Evolutionary conservation across 192 early-diverging fungal species (phyloP).

Genomic region (Ambispora gerdemannii): DNA sequence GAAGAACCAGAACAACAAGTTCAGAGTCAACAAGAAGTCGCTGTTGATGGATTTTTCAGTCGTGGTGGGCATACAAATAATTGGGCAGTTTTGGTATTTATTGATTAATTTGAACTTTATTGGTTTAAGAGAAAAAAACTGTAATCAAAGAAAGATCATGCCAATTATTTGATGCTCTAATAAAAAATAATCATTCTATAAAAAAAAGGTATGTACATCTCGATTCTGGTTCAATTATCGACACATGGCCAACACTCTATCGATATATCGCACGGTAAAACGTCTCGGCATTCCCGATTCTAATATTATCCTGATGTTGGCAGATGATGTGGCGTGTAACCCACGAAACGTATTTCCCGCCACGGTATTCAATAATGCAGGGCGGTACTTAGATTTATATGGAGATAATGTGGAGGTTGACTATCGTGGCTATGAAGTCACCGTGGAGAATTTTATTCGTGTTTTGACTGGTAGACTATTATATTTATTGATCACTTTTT

Average conservation of each 20-base stretch:
- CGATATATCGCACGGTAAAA: slow-evolving; percentile 98
- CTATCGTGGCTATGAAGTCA: slow-evolving; percentile 98
- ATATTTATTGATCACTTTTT: slow-evolving; percentile 12
- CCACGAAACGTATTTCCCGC: slow-evolving; percentile 89
- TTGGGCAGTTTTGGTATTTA: slow-evolving; percentile 98
- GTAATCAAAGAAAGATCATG: too few relatives aligned
- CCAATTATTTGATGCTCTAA: background rate
- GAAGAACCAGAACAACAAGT: too few relatives aligned
- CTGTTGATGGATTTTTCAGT: slow-evolving; percentile 60
- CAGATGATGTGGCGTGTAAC: slow-evolving; percentile 99
- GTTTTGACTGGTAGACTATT: slow-evolving; percentile 71
- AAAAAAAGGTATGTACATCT: slow-evolving; percentile 82
- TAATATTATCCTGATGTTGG: slow-evolving; percentile 98
- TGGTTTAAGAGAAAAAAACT: slow-evolving; percentile 19
- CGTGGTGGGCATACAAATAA: slow-evolving; percentile 86
- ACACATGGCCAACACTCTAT: slow-evolving; percentile 97
- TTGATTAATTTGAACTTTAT: too few relatives aligned
- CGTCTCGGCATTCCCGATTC: slow-evolving; percentile 97
- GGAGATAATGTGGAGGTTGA: slow-evolving; percentile 98
- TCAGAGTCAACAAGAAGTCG: background rate
- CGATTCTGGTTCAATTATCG: slow-evolving; percentile 99
- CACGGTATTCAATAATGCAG: slow-evolving; percentile 90
- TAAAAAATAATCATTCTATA: background rate
- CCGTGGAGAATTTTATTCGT: slow-evolving; percentile 97
- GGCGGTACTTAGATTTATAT: slow-evolving; percentile 80